Conservation (phyloP, 208 protist species). For the Trypanosoma conorhini region DNA sequence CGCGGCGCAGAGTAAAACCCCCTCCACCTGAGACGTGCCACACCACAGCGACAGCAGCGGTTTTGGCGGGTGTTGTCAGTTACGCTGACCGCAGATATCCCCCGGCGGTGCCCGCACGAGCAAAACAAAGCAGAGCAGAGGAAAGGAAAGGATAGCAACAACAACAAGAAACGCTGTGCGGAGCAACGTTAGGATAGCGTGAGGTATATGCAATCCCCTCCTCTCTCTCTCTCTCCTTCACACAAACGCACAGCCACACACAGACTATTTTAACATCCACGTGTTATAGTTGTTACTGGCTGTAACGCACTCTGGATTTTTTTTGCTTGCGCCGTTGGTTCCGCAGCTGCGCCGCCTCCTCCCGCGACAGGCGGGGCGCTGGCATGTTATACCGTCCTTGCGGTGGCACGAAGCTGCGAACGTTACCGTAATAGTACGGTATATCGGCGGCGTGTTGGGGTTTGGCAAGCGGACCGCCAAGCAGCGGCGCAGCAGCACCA, state of each 20-base stretch:
- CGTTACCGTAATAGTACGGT: slow-evolving; percentile 72
- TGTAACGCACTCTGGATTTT: slow-evolving; percentile 23
- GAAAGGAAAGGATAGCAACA: not conserved
- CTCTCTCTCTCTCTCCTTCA: not conserved
- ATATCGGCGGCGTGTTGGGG: slow-evolving; percentile 56
- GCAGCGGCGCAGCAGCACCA: slow-evolving; percentile 1
- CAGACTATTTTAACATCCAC: not conserved
- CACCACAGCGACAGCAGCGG: not conserved
- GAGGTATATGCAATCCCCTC: no score
- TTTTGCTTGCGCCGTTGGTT: slow-evolving; percentile 27
- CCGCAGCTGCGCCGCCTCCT: slow-evolving; percentile 35
- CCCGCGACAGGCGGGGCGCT: slow-evolving; percentile 41
- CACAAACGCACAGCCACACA: not conserved
- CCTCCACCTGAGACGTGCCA: not conserved
- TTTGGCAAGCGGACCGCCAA: slow-evolving; percentile 32
- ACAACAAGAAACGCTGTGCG: not conserved
- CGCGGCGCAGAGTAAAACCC: not conserved
- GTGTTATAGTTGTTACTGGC: slow-evolving; percentile 9
- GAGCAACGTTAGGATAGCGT: not conserved
- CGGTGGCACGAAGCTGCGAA: slow-evolving; percentile 64
- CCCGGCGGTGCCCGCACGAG: not conserved
- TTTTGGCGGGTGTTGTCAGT: not conserved
- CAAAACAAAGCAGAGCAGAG: not conserved
- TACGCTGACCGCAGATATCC: not conserved
- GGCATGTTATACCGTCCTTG: slow-evolving; percentile 70